Evolutionary conservation across 164 flowering plant genomes (phyloP).

Genomic region (Macadamia integrifolia): DNA sequence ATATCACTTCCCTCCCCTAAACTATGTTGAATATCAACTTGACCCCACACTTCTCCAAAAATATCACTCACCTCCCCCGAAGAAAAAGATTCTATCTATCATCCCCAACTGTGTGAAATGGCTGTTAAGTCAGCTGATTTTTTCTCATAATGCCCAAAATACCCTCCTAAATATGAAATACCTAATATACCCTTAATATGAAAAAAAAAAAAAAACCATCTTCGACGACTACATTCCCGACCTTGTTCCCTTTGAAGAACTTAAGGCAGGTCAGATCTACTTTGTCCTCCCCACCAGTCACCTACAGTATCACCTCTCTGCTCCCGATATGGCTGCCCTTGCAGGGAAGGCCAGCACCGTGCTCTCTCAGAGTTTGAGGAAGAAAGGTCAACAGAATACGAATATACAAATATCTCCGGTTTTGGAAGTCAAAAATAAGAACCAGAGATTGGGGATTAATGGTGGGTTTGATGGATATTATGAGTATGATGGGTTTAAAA

Average conservation of each 20-base stretch:
- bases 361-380: not conserved
- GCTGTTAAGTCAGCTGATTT: too few relatives aligned
- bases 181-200: too few relatives aligned
- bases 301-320: slow-evolving; percentile 31
- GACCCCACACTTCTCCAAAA: too few relatives aligned
- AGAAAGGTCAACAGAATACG: slow-evolving; percentile 5
- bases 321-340: slow-evolving; percentile 61
- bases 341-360: slow-evolving; percentile 57
- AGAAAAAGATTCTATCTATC: too few relatives aligned
- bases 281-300: slow-evolving; percentile 38
- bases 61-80: too few relatives aligned
- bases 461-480: not conserved
- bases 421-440: not conserved
- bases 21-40: too few relatives aligned
- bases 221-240: slow-evolving; percentile 47
- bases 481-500: slow-evolving; percentile 1
- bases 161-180: too few relatives aligned
- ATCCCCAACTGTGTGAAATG: too few relatives aligned
- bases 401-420: slow-evolving; percentile 10
- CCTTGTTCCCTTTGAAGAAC: slow-evolving; percentile 19
- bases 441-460: too few relatives aligned
- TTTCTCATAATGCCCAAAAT: too few relatives aligned
- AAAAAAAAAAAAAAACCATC: too few relatives aligned
- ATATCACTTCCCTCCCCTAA: too few relatives aligned
- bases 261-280: slow-evolving; percentile 43